Conservation (phyloP, 2,329 filamentous ascomycete genomes). For the Sporothrix humicola region DNA sequence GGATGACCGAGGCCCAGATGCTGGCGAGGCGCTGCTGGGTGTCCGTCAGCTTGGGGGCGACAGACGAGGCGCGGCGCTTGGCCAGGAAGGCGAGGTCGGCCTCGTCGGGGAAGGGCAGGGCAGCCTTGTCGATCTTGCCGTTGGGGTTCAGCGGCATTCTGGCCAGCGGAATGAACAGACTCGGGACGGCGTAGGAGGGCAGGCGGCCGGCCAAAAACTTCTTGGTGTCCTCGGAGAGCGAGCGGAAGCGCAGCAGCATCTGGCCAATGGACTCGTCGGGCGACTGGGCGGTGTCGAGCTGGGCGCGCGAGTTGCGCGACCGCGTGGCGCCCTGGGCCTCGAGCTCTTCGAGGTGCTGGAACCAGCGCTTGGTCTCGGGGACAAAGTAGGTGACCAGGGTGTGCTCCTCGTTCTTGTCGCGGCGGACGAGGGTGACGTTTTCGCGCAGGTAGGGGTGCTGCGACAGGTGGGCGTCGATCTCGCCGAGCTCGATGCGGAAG, state of each 20-base stretch:
- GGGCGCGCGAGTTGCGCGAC: conserved; percentile 47
- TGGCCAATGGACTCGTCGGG: conserved; percentile 33
- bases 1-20: conserved; percentile 75
- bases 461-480: conserved; percentile 85
- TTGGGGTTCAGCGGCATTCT: conserved; percentile 67
- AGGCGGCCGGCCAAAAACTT: conserved; percentile 71
- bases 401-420: conserved; percentile 83
- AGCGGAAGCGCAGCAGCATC: conserved; percentile 35
- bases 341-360: conserved; percentile 60
- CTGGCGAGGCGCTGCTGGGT: conserved; percentile 72
- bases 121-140: conserved; percentile 81
- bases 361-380: conserved; percentile 73
- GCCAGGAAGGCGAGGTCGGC: conserved; percentile 48
- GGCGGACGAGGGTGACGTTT: conserved; percentile 81
- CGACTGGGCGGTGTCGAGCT: conserved; percentile 59
- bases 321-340: conserved; percentile 54
- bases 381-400: conserved; percentile 90
- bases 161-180: conserved; percentile 72
- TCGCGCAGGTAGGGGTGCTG: conserved; percentile 79
- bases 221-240: conserved; percentile 35
- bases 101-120: conserved; percentile 79
- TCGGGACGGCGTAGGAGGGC: conserved; percentile 76
- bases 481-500: conserved; percentile 91
- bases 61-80: conserved; percentile 41
- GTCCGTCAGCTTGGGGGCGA: conserved; percentile 44